phyloP scores from a whole-genome alignment of 768 basidiomycete genomes.

The Nidularia sp. region DNA sequence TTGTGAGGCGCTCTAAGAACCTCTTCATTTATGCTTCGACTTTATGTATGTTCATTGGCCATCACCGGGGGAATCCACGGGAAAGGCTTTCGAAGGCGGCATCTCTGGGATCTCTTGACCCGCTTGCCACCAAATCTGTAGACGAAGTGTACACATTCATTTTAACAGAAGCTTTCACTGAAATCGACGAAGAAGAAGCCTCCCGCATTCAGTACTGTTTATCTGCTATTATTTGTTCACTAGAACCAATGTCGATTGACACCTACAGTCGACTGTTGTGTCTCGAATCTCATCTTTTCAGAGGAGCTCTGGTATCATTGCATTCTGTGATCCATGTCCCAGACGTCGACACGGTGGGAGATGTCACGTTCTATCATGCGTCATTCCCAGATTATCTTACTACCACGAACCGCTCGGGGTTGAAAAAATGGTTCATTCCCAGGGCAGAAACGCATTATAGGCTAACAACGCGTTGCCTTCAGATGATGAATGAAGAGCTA shows the following conservation, averaged over 20 bases:
- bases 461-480: neutral
- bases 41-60: neutral
- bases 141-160: neutral
- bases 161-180: neutral
- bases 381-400: neutral
- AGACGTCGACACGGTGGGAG: neutral
- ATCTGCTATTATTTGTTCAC: neutral
- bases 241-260: neutral
- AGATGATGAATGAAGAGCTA: neutral
- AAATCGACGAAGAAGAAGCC: neutral
- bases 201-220: neutral
- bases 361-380: neutral
- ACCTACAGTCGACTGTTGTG: neutral
- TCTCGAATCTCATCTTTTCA: neutral
- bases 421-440: neutral
- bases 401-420: neutral
- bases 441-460: neutral
- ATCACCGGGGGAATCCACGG: neutral
- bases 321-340: neutral
- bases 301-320: neutral
- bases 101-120: neutral
- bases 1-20: neutral
- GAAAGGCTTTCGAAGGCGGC: neutral
- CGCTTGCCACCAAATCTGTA: neutral
- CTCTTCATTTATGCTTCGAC: neutral